These are phyloP conservation scores for Candida broadrunensis DNA, from an alignment of 805 yeast species.

Conservation along the genomic window DNA sequence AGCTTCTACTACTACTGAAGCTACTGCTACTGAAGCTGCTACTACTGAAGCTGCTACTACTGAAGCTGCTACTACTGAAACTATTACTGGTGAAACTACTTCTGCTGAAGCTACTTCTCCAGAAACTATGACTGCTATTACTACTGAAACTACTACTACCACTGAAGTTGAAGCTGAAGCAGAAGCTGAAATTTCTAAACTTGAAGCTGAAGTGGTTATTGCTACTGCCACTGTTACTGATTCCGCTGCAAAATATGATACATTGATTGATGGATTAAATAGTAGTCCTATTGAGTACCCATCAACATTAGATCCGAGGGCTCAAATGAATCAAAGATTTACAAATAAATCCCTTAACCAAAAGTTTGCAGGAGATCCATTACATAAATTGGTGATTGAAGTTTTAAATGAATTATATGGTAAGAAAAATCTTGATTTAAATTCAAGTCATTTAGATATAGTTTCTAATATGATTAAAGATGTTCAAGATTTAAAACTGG, in stretches of 20 bases:
- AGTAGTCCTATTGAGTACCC: background rate
- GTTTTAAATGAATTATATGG: conserved; percentile 8
- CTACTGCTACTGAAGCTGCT: background rate
- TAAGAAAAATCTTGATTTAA: conserved; percentile 3
- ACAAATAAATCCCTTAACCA: conserved; percentile 8
- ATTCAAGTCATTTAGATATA: conserved; percentile 1
- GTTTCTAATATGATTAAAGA: conserved; percentile 5
- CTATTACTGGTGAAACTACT: background rate
- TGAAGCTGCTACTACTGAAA: background rate
- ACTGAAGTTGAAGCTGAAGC: background rate
- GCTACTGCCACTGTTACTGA: background rate
- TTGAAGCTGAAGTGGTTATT: too few species aligned
- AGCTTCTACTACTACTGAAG: background rate
- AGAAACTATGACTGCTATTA: background rate
- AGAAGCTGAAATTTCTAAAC: background rate
- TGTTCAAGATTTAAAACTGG: conserved; percentile 1
- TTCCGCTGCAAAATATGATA: too few species aligned
- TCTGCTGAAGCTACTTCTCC: background rate
- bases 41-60: background rate
- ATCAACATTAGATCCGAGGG: conserved; percentile 10
- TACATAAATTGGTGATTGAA: conserved; percentile 1
- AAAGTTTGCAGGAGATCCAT: conserved; percentile 2
- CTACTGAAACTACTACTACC: background rate
- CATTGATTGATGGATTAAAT: too few species aligned
- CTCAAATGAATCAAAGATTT: background rate